Base-by-base conservation (phyloP, 2,329 filamentous ascomycete species). In the Fonsecaea pedrosoi region DNA sequence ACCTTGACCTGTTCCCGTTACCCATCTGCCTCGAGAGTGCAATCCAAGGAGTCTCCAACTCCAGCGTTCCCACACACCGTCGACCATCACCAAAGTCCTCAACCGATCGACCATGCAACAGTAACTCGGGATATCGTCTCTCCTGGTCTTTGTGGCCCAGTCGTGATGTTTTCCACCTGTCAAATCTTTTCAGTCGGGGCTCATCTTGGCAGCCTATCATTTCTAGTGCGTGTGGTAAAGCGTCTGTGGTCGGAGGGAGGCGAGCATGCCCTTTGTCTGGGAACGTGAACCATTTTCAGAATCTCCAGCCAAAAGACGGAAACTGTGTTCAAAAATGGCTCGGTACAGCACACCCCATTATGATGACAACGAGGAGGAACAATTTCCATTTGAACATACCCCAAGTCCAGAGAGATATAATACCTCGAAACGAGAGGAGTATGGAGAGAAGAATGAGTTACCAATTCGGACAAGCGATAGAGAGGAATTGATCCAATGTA, bases 401-500 rank as follows among this genome's bases (percentile, higher is more conserved):
- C 50, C 18, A 45, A 30, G 56, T 38, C 12, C 15, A 40, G 54
- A 55, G 25, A 34, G 54, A 21, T 54, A 30, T 15, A 58, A 3
- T 37, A 40, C n/a, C 34, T 21, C 37, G 5, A 15, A 45, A 30
- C n/a, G 35, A 55, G 55, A 68, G 8, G 42, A 56, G 15, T 18
- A 25, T 55, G 5, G 32, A 38, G 57, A 56, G 1, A 18, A 60
- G 6, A 48, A 64, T 12, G 34, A 34, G n/a, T 55, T 48, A 15
- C 25, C 58, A 10, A 62, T 73, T 30, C 56, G 64, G 25, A 72
- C 71, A 2, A 77, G 76, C 66, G 88, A 92, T 76, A 86, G 94
- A 70, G 87, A 88, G 65, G 90, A 94, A 77, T 82, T 97, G 73
- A 97, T 98, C 65, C 87, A 93, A 78, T 86, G 89, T 70, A 84